A percentile compares a stretch with the other conserved stretches of the same genome.
Conservation (phyloP, 441 rosid genomes). For the Theobroma grandiflorum region DNA sequence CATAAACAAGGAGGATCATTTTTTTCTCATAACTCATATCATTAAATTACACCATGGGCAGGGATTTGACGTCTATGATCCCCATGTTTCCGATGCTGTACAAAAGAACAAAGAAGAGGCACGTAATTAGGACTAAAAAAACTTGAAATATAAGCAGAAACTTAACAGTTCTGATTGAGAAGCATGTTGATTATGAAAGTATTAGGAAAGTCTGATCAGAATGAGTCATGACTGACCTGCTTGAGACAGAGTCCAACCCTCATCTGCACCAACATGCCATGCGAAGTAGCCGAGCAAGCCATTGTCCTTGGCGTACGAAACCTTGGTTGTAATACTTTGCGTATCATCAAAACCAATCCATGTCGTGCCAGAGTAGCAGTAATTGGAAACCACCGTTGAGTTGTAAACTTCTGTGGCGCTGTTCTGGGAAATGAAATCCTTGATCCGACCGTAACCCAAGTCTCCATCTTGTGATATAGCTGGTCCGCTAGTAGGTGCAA, state of each 20-base stretch:
- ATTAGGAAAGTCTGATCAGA: not conserved
- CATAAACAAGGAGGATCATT: no score
- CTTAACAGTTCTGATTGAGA: no score
- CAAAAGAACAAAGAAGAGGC: not conserved
- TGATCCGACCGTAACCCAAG: conserved; percentile 19
- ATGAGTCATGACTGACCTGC: conserved; percentile 36
- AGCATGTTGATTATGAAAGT: no score
- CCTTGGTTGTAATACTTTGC: conserved; percentile 51
- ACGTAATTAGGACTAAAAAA: no score
- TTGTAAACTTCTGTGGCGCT: conserved; percentile 37
- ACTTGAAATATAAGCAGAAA: no score
- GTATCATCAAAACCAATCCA: conserved; percentile 65
- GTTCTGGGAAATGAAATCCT: not conserved
- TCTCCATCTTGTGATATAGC: conserved; percentile 19
- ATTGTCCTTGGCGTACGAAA: conserved; percentile 44
- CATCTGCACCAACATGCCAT: conserved; percentile 57
- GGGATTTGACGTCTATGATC: conserved; percentile 6
- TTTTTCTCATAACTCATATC: no score
- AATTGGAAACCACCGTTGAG: conserved; percentile 47
- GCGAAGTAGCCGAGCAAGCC: conserved; percentile 61
- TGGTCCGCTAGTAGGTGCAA: conserved; percentile 29
- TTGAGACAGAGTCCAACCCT: conserved; percentile 47
- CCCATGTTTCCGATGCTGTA: conserved; percentile 34
- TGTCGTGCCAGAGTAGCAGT: conserved; percentile 51
- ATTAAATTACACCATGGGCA: no score